A percentile compares a stretch with the other conserved stretches of the same genome.
Evolutionary conservation across 129 eudicot species (phyloP).

Genomic region (Solidago caesia): DNA sequence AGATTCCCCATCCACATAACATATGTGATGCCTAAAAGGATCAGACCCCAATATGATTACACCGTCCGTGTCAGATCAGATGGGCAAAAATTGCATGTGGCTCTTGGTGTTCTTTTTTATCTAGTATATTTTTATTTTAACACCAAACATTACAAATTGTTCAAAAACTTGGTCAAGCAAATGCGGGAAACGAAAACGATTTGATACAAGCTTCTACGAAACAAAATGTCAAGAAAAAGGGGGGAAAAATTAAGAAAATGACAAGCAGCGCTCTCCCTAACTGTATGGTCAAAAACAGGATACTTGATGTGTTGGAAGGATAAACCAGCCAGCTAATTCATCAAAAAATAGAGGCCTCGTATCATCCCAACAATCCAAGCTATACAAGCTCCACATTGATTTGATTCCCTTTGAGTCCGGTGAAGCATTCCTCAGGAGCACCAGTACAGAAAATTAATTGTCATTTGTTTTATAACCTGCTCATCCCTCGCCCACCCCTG

Average conservation of each 20-base stretch:
- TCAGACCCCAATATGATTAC: slow-evolving; percentile 1
- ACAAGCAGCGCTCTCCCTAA: slow-evolving; percentile 20
- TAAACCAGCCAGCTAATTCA: neutral
- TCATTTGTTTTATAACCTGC: neutral
- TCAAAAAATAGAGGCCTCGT: slow-evolving; percentile 6
- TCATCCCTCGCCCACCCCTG: slow-evolving; percentile 40
- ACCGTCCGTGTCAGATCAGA: neutral
- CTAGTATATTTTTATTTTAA: neutral
- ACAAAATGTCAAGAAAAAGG: slow-evolving; percentile 9
- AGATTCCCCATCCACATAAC: neutral
- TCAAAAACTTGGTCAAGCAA: slow-evolving; percentile 5
- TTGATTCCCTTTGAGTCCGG: neutral
- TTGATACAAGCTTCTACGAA: slow-evolving; percentile 18
- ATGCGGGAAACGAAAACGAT: neutral
- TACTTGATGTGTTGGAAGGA: slow-evolving; percentile 2
- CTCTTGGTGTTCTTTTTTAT: neutral
- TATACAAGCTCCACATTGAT: slow-evolving; percentile 44
- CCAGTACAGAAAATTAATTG: slow-evolving; percentile 28
- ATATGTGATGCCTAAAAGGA: neutral
- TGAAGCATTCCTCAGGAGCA: slow-evolving; percentile 27
- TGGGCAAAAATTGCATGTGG: slow-evolving; percentile 10
- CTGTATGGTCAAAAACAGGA: slow-evolving; percentile 27
- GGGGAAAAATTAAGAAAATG: neutral
- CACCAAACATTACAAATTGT: slow-evolving; percentile 14
- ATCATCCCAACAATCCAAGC: slow-evolving; percentile 44